phyloP scores from a whole-genome alignment of 805 yeast genomes.

The Kluyveromyces dobzhanskii region DNA sequence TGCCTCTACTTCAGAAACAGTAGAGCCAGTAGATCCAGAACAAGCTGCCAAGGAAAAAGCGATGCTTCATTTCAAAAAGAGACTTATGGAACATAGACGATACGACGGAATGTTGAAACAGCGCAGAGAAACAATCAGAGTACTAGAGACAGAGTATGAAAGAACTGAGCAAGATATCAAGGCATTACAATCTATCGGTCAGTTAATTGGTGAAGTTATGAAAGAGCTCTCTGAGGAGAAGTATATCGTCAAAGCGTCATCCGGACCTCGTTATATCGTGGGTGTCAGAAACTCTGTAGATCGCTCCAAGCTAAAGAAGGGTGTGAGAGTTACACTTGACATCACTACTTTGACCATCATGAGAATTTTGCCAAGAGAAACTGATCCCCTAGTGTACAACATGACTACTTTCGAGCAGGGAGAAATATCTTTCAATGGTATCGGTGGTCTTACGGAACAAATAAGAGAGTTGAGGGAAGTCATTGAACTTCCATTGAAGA shows the following conservation, averaged over 20 bases:
- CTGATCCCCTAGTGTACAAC: slow-evolving; percentile 94
- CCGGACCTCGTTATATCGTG: slow-evolving; percentile 96
- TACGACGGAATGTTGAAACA: slow-evolving; percentile 89
- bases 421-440: slow-evolving; percentile 85
- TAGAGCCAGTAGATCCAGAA: slow-evolving; percentile 48
- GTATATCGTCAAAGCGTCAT: slow-evolving; percentile 90
- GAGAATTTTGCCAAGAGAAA: slow-evolving; percentile 96
- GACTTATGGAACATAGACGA: slow-evolving; percentile 84
- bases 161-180: slow-evolving; percentile 96
- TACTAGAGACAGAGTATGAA: slow-evolving; percentile 71
- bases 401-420: slow-evolving; percentile 99
- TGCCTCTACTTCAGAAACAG: slow-evolving; percentile 4
- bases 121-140: slow-evolving; percentile 74
- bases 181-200: slow-evolving; percentile 95
- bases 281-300: slow-evolving; percentile 93
- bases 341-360: slow-evolving; percentile 96
- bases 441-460: slow-evolving; percentile 95
- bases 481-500: slow-evolving; percentile 91
- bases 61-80: slow-evolving; percentile 68
- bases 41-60: slow-evolving; percentile 56
- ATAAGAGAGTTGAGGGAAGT: slow-evolving; percentile 95
- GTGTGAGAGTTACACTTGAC: slow-evolving; percentile 92
- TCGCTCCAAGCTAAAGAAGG: slow-evolving; percentile 75
- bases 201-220: slow-evolving; percentile 92
- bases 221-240: slow-evolving; percentile 92